Conservation (phyloP, 1,284 basidiomycete genomes). For the Puccinia coronata region DNA sequence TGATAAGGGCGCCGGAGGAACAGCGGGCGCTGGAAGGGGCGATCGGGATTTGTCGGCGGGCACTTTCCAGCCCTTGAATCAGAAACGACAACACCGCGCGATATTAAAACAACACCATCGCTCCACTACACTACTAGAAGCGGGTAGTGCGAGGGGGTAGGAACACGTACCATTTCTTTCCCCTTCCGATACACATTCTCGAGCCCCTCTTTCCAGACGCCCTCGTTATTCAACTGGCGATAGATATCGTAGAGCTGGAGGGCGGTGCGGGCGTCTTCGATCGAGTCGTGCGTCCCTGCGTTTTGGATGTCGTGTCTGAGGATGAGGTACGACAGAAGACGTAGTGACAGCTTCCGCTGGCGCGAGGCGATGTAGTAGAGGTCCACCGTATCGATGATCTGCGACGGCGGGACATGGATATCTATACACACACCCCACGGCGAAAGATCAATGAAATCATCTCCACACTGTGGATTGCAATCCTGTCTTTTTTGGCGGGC, state of each 20-base stretch:
- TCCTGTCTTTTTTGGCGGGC: too few species aligned
- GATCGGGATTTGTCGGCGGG: slow-evolving; percentile 36
- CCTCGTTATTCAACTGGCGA: slow-evolving; percentile 73
- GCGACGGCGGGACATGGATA: slow-evolving; percentile 89
- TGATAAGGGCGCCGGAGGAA: slow-evolving; percentile 12
- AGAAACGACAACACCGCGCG: too few species aligned
- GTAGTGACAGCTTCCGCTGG: slow-evolving; percentile 83
- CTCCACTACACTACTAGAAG: not conserved
- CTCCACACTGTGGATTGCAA: too few species aligned
- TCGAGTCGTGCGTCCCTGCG: slow-evolving; percentile 85
- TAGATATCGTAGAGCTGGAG: slow-evolving; percentile 83
- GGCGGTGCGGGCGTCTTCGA: slow-evolving; percentile 84
- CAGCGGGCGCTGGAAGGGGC: slow-evolving; percentile 7
- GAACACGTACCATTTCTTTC: slow-evolving; percentile 52
- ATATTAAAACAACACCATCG: not conserved
- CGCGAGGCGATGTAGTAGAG: slow-evolving; percentile 81
- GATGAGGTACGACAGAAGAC: slow-evolving; percentile 91
- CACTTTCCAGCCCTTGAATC: slow-evolving; percentile 32
- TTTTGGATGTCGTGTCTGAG: slow-evolving; percentile 87
- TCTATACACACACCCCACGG: slow-evolving; percentile 69
- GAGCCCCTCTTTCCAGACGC: slow-evolving; percentile 80
- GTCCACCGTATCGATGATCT: slow-evolving; percentile 96
- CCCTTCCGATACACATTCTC: slow-evolving; percentile 69
- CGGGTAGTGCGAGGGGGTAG: not conserved
- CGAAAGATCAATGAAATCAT: not conserved